A percentile compares a stretch with the other conserved stretches of the same genome.
These are phyloP conservation scores for Lycium ferocissimum DNA, from an alignment of 257 asterid species.

Conservation along the genomic window DNA sequence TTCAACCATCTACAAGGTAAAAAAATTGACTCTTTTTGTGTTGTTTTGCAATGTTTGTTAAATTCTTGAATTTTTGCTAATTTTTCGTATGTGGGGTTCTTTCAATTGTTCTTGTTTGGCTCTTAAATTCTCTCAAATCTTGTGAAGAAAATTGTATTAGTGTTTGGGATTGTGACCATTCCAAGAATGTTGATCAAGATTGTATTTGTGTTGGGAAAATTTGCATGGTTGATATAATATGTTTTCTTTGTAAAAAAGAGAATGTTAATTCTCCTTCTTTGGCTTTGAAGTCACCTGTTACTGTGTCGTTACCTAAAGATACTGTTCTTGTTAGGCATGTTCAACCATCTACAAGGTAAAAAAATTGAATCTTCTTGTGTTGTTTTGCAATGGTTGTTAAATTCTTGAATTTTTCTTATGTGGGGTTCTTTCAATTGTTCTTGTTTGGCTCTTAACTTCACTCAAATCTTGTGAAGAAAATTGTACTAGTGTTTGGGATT, in stretches of 20 bases:
- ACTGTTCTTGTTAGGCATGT: constrained; percentile 62
- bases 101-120: too few species aligned
- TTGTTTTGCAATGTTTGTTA: background rate
- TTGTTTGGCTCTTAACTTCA: constrained; percentile 59
- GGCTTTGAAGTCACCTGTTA: constrained; percentile 69
- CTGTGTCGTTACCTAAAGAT: constrained; percentile 55
- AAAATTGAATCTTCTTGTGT: background rate
- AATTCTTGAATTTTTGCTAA: background rate
- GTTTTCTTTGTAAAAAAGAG: constrained; percentile 65
- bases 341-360: constrained; percentile 71
- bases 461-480: constrained; percentile 56
- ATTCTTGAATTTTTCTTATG: background rate
- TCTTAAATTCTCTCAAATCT: too few species aligned
- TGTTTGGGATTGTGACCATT: constrained; percentile 83
- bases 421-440: constrained; percentile 32
- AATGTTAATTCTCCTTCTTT: constrained; percentile 57
- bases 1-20: constrained; percentile 75
- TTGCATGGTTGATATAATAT: constrained; percentile 80
- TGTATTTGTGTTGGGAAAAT: constrained; percentile 35
- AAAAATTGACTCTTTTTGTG: background rate
- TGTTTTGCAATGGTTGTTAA: background rate
- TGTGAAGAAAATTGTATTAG: constrained; percentile 56
- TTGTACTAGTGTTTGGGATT: constrained; percentile 74
- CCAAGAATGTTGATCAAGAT: constrained; percentile 17
- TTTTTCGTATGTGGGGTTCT: too few species aligned